These are phyloP conservation scores for Mucor lusitanicus DNA, from an alignment of 371 early-diverging fungal species.

Conservation along the genomic window DNA sequence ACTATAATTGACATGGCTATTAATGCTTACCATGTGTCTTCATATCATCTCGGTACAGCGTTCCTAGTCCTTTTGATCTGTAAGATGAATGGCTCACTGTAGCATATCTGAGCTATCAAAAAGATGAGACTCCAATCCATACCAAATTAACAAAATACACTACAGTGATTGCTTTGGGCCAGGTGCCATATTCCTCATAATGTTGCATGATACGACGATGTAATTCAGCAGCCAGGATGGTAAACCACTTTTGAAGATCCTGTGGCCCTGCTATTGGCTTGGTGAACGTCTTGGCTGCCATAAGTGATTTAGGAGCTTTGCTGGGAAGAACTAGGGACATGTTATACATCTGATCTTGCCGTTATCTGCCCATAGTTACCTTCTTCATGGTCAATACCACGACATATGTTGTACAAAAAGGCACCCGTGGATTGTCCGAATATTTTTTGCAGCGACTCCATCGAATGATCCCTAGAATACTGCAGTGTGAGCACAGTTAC, in stretches of 20 bases:
- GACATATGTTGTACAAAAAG: slow-evolving; percentile 65
- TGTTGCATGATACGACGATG: slow-evolving; percentile 54
- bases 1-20: background rate
- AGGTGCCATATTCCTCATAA: slow-evolving; percentile 48
- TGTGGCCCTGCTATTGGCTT: slow-evolving; percentile 27
- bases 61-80: slow-evolving; percentile 28
- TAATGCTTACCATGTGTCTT: slow-evolving; percentile 14
- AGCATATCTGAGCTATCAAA: background rate
- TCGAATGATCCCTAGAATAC: background rate
- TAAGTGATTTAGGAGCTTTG: slow-evolving; percentile 58
- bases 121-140: background rate
- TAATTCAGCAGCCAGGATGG: slow-evolving; percentile 58
- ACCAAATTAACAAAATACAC: background rate
- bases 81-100: background rate
- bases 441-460: slow-evolving; percentile 37
- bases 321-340: slow-evolving; percentile 38
- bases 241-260: slow-evolving; percentile 58
- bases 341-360: background rate
- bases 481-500: background rate
- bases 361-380: slow-evolving; percentile 23
- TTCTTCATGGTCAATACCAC: slow-evolving; percentile 66
- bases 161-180: slow-evolving; percentile 52
- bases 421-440: slow-evolving; percentile 48
- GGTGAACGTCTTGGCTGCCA: slow-evolving; percentile 59
- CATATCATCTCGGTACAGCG: slow-evolving; percentile 15